These are phyloP conservation scores for Scutellaria barbata DNA, from an alignment of 257 asterid species.

Conservation along the genomic window DNA sequence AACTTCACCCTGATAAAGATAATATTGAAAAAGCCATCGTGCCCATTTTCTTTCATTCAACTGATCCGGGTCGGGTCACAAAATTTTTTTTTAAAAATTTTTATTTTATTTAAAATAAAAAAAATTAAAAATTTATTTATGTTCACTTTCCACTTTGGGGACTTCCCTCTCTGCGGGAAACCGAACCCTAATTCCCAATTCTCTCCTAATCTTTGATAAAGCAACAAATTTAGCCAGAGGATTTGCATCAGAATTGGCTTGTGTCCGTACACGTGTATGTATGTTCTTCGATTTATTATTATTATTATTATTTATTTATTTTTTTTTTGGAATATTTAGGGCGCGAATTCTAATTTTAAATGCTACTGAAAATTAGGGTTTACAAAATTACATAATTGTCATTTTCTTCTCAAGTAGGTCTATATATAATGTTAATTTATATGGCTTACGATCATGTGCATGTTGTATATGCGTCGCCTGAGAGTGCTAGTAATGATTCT, in stretches of 20 bases:
- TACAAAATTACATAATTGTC: neutral
- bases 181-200: conserved; percentile 9
- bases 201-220: neutral
- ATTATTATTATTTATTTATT: too few species aligned
- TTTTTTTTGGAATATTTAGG: neutral
- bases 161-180: neutral
- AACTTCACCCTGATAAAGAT: neutral
- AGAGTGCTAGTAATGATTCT: neutral
- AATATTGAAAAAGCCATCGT: conserved; percentile 2
- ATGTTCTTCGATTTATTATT: too few species aligned
- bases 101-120: too few species aligned
- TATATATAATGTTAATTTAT: neutral
- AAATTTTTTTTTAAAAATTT: too few species aligned
- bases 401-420: neutral
- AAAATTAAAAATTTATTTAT: too few species aligned
- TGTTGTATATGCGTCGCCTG: neutral
- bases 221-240: neutral
- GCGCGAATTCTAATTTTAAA: conserved; percentile 12
- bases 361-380: conserved; percentile 27
- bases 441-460: neutral
- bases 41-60: conserved; percentile 30
- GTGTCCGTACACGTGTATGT: neutral
- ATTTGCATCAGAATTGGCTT: neutral
- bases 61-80: conserved; percentile 23
- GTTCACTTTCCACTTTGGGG: too few species aligned